Percentiles rank a stretch among this genome's conserved stretches.
Evolutionary conservation across 1,284 basidiomycete genomes (phyloP).

Genomic region (Cerioporus squamosus): DNA sequence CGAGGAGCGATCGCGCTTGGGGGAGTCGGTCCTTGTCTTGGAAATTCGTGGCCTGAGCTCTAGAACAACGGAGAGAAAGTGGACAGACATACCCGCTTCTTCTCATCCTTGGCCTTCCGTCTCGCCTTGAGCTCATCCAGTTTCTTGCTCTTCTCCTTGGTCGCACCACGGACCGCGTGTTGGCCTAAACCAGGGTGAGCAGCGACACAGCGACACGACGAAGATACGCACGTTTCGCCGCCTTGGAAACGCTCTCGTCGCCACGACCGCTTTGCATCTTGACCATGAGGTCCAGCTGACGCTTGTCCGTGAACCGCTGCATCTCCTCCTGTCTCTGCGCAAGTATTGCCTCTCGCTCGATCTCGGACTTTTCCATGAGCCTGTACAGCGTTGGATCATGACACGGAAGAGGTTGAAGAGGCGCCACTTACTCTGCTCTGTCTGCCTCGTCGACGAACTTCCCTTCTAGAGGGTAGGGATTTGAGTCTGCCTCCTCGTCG

Average conservation of each 20-base stretch:
- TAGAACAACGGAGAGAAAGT: background rate
- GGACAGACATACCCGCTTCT: constrained; percentile 58
- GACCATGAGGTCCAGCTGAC: constrained; percentile 78
- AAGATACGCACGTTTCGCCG: constrained; percentile 68
- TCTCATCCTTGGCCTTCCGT: constrained; percentile 81
- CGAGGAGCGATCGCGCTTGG: constrained; percentile 69
- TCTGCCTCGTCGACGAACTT: constrained; percentile 88
- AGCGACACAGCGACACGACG: background rate
- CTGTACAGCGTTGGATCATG: constrained; percentile 44
- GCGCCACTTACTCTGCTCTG: constrained; percentile 66
- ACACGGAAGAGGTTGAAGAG: background rate
- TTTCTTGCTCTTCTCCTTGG: constrained; percentile 82
- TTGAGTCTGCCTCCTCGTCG: constrained; percentile 57
- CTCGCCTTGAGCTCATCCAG: constrained; percentile 85
- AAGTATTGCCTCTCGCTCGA: constrained; percentile 88
- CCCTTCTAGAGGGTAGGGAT: constrained; percentile 89
- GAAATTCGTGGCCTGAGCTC: background rate
- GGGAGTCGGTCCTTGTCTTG: constrained; percentile 53
- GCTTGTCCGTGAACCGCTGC: constrained; percentile 76
- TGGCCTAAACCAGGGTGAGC: constrained; percentile 50
- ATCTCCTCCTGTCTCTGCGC: constrained; percentile 82
- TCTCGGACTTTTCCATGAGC: constrained; percentile 79
- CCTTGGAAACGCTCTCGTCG: constrained; percentile 67
- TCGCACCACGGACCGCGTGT: constrained; percentile 78
- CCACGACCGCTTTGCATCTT: constrained; percentile 61